Evolutionary conservation across 2,329 filamentous ascomycete genomes (phyloP).

Genomic region (Diaporthe vexans): DNA sequence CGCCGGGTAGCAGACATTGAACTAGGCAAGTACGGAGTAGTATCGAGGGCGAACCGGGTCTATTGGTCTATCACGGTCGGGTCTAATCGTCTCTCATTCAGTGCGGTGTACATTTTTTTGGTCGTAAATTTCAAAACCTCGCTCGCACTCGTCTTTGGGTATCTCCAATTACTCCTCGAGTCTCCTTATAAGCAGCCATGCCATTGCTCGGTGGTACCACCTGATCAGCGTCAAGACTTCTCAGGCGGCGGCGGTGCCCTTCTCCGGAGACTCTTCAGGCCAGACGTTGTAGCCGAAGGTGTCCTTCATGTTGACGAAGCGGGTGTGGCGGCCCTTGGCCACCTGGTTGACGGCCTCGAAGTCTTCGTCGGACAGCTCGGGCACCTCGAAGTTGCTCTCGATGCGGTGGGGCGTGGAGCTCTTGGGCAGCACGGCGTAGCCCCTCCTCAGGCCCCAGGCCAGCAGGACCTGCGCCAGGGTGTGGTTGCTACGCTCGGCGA

Average conservation of each 20-base stretch:
- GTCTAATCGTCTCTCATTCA: conserved; percentile 27
- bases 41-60: conserved; percentile 23
- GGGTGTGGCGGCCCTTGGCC: conserved; percentile 74
- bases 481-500: conserved; percentile 70
- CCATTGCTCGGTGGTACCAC: conserved; percentile 16
- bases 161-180: conserved; percentile 35
- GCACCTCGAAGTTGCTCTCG: conserved; percentile 73
- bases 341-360: conserved; percentile 75
- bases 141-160: conserved; percentile 27
- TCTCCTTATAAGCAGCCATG: conserved; percentile 15
- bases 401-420: conserved; percentile 76
- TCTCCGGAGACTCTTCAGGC: conserved; percentile 66
- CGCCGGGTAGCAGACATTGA: neutral
- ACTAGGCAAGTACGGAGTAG: neutral
- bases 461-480: conserved; percentile 73
- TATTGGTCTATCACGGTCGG: conserved; percentile 16
- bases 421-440: conserved; percentile 79
- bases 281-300: conserved; percentile 82
- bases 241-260: conserved; percentile 38
- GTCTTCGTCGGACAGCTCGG: conserved; percentile 68
- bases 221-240: neutral
- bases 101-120: neutral
- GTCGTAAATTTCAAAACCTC: conserved; percentile 13
- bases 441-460: conserved; percentile 75
- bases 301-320: conserved; percentile 88